phyloP scores from a whole-genome alignment of 1,284 basidiomycete genomes.

The Wolfiporia cocos region DNA sequence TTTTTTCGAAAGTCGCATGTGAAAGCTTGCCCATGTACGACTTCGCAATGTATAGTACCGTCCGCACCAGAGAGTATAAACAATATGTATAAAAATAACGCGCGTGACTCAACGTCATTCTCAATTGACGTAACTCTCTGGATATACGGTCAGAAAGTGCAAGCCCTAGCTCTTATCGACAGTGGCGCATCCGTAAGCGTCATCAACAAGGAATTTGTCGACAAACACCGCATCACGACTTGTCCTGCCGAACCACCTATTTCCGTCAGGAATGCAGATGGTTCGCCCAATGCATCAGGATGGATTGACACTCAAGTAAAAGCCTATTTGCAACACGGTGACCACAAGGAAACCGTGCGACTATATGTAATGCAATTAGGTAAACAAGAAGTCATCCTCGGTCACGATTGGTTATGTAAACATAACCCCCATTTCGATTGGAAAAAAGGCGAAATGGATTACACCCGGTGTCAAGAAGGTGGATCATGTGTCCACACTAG shows the following conservation, averaged over 20 bases:
- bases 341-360: not conserved
- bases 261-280: not conserved
- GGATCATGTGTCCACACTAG: not conserved
- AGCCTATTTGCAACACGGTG: not conserved
- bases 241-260: not conserved
- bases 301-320: not conserved
- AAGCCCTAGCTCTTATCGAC: not conserved
- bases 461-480: not conserved
- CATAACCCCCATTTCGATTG: not conserved
- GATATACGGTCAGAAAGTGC: not conserved
- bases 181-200: not conserved
- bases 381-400: not conserved
- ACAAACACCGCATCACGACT: not conserved
- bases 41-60: too few species aligned
- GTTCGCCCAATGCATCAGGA: not conserved
- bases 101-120: not conserved
- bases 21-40: too few species aligned
- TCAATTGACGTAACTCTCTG: not conserved
- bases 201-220: not conserved
- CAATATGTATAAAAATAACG: too few species aligned
- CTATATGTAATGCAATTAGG: not conserved
- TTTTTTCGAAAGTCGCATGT: too few species aligned
- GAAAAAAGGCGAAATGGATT: not conserved
- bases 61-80: too few species aligned
- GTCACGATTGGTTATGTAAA: not conserved